Evolutionary conservation across 352 stramenopile genomes (phyloP).

Genomic region (Globisporangium cystogenes): DNA sequence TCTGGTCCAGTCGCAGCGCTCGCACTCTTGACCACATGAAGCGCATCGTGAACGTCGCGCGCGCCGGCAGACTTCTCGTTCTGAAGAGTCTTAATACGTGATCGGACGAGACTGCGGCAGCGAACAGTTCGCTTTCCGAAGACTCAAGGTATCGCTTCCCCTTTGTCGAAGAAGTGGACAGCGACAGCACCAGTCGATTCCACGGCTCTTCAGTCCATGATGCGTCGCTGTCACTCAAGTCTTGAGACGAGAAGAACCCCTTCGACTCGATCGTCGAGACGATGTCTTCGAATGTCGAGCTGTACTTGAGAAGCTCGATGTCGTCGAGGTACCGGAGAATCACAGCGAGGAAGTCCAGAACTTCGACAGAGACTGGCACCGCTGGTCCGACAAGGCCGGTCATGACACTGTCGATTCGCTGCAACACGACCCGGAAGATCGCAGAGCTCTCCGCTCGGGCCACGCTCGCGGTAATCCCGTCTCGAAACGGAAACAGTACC

Average conservation of each 20-base stretch:
- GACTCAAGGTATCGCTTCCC: constrained; percentile 6
- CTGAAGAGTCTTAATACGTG: constrained; percentile 18
- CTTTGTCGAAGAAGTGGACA: constrained; percentile 21
- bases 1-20: constrained; percentile 21
- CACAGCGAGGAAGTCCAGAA: constrained; percentile 37
- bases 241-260: constrained; percentile 12
- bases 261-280: constrained; percentile 33
- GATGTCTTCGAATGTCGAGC: constrained; percentile 27
- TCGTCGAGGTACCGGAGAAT: constrained; percentile 45
- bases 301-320: constrained; percentile 40
- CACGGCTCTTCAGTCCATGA: not conserved
- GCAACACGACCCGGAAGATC: constrained; percentile 32
- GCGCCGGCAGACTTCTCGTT: constrained; percentile 14
- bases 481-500: constrained; percentile 45
- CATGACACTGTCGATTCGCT: constrained; percentile 41
- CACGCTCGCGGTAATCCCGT: constrained; percentile 24
- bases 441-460: constrained; percentile 30
- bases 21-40: constrained; percentile 42
- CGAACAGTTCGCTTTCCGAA: constrained; percentile 3
- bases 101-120: constrained; percentile 2
- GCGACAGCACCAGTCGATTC: constrained; percentile 17
- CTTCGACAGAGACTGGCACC: constrained; percentile 15
- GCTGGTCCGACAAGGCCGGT: constrained; percentile 28
- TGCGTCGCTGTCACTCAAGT: constrained; percentile 1
- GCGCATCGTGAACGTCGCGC: constrained; percentile 32